Base-by-base conservation (phyloP, 2,329 filamentous ascomycete genomes). In the Botrytis galanthina region DNA sequence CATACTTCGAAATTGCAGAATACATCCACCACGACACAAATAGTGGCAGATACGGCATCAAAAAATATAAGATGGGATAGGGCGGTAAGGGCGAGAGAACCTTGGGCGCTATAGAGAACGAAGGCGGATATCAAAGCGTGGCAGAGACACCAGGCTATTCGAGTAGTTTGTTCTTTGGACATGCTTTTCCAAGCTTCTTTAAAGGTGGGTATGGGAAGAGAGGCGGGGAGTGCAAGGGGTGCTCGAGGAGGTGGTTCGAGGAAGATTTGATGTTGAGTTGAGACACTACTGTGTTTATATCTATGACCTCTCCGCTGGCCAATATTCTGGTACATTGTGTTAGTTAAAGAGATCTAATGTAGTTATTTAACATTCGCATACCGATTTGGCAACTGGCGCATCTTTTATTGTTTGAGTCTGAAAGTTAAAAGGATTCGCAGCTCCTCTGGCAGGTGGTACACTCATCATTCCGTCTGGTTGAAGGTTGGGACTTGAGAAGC, bases 1-100 rank as follows among this genome's bases (percentile, higher is more conserved):
- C 96, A 99, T 59, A 98, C 95, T 81, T 99, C 96, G 79, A 99
- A 99, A 82, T 99, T 99, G 70, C 93, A 91, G 66, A 98, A 89
- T 1, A 98, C 93, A 80, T 99, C 96, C 64, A 98, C 95, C 20
- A 90, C 91, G 5, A 97, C 94, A 81, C 95, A 98, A 8, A 98
- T 89, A 66, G 95, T 91, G 7, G 96, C 96, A 48, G 94, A 96
- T 2, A 97, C 89, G 14, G 96, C 95, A 81, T 99, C 96, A 82
- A 98, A 99, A 82, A 98, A 93, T 74, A 98, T 92, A 64, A 99
- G 86, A 79, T 98, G 95, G 16, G 94, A 97, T 29, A 99, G 86
- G 0, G 95, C 95, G 10, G 95, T 98, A 84, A 97, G 92, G 18
- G 95, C 94, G 39, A 98, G 87, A 32, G 93, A 97, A 48, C 94